These are phyloP conservation scores for Diophrys sp. DNA, from an alignment of 73 alveolate species.

Conservation along the genomic window DNA sequence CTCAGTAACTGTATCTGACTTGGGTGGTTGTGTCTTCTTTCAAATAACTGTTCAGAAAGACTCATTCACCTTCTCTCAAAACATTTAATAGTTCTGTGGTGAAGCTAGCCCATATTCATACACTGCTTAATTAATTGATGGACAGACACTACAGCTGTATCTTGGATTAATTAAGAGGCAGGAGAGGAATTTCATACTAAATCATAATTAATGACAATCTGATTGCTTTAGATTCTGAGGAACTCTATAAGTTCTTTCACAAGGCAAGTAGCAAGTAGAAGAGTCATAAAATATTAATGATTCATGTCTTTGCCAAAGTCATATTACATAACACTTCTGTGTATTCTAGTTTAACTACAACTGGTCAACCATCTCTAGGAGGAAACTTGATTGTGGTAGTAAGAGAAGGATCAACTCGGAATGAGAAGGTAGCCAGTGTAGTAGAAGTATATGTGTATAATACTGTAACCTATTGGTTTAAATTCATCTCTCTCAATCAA, in stretches of 20 bases:
- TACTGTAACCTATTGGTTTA: neutral
- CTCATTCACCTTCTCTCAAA: neutral
- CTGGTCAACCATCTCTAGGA: neutral
- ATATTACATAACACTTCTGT: no score
- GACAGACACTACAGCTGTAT: neutral
- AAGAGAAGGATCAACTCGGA: neutral
- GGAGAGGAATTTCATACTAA: no score
- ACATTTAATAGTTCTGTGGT: neutral
- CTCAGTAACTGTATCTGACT: neutral
- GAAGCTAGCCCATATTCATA: neutral
- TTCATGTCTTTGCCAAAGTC: no score
- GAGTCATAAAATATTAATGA: no score
- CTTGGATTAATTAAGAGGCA: neutral
- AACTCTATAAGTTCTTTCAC: no score
- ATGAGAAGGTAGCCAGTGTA: neutral
- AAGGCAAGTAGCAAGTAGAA: no score
- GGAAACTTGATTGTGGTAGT: neutral
- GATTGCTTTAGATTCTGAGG: no score
- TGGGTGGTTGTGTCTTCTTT: neutral
- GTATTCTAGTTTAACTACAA: neutral
- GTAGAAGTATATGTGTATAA: neutral
- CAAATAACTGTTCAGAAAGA: neutral
- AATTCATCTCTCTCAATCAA: neutral
- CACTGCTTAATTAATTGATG: neutral
- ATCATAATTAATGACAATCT: no score